These are phyloP conservation scores for Panicum hallii DNA, from an alignment of 202 grass and related monocot genomes.

Conservation along the genomic window DNA sequence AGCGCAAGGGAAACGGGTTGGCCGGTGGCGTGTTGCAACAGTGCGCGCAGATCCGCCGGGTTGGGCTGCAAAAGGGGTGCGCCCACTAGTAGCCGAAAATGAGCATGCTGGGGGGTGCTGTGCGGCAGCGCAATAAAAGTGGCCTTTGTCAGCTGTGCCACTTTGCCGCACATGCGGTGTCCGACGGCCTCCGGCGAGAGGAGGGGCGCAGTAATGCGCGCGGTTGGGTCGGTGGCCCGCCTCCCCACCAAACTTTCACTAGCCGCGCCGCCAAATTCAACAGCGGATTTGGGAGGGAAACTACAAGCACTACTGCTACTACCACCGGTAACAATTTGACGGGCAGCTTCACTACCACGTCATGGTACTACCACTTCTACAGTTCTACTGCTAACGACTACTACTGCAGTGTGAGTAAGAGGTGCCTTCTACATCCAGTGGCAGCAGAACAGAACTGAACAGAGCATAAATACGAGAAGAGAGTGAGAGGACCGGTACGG, in stretches of 20 bases:
- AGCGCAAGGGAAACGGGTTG: neutral
- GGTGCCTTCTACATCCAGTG: neutral
- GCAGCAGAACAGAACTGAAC: neutral
- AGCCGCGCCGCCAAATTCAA: neutral
- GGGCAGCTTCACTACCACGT: no score
- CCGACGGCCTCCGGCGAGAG: neutral
- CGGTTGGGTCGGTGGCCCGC: neutral
- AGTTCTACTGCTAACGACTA: neutral
- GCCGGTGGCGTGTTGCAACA: constrained; percentile 40
- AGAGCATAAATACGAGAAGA: no score
- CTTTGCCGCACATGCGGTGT: constrained; percentile 54
- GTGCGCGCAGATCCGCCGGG: constrained; percentile 24
- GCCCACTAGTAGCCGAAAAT: constrained; percentile 32
- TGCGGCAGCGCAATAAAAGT: constrained; percentile 43
- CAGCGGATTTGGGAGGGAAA: constrained; percentile 21
- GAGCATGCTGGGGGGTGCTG: constrained; percentile 27
- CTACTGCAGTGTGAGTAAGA: no score
- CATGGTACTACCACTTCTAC: neutral
- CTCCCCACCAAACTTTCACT: neutral
- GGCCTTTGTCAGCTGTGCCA: constrained; percentile 14
- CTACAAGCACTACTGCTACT: neutral
- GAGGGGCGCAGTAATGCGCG: constrained; percentile 26
- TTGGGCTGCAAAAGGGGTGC: constrained; percentile 32
- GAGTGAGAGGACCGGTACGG: neutral
- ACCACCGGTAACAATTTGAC: neutral